These are phyloP conservation scores for Escovopsis sp. DNA, from an alignment of 2,329 filamentous ascomycete species.

Conservation along the genomic window DNA sequence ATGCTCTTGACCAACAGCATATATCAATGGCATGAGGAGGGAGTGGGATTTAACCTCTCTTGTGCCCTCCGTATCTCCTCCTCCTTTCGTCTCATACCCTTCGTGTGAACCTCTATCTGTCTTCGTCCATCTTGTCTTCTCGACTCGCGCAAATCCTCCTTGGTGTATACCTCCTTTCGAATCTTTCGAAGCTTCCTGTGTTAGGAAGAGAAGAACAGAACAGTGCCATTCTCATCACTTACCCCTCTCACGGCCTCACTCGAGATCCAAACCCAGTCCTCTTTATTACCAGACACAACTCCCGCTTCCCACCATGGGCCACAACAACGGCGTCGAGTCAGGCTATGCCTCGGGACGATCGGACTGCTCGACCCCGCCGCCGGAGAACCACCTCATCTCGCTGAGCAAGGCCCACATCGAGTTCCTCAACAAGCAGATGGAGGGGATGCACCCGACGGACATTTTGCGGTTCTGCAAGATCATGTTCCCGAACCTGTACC, in stretches of 20 bases:
- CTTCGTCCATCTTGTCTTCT: not conserved
- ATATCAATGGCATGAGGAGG: too few relatives aligned
- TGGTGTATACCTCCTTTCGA: too few relatives aligned
- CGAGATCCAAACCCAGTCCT: not conserved
- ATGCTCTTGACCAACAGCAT: too few relatives aligned
- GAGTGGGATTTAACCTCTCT: too few relatives aligned
- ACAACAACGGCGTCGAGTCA: slow-evolving; percentile 48
- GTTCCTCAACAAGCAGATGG: slow-evolving; percentile 80
- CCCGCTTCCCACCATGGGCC: slow-evolving; percentile 18
- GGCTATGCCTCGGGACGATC: slow-evolving; percentile 58
- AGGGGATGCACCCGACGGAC: slow-evolving; percentile 77
- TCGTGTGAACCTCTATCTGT: too few relatives aligned
- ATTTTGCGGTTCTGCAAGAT: slow-evolving; percentile 86
- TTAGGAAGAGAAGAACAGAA: too few relatives aligned
- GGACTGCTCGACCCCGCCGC: slow-evolving; percentile 23
- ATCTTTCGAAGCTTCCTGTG: too few relatives aligned
- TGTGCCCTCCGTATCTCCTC: too few relatives aligned
- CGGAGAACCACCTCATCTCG: slow-evolving; percentile 50
- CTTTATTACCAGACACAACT: not conserved
- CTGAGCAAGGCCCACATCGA: slow-evolving; percentile 81
- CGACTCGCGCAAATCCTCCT: not conserved
- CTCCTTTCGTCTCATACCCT: too few relatives aligned
- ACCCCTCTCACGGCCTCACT: not conserved
- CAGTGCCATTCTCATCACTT: too few relatives aligned
- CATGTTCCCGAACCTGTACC: slow-evolving; percentile 78